phyloP scores from a whole-genome alignment of 306 rosid species.

The Sicyos baderoa region DNA sequence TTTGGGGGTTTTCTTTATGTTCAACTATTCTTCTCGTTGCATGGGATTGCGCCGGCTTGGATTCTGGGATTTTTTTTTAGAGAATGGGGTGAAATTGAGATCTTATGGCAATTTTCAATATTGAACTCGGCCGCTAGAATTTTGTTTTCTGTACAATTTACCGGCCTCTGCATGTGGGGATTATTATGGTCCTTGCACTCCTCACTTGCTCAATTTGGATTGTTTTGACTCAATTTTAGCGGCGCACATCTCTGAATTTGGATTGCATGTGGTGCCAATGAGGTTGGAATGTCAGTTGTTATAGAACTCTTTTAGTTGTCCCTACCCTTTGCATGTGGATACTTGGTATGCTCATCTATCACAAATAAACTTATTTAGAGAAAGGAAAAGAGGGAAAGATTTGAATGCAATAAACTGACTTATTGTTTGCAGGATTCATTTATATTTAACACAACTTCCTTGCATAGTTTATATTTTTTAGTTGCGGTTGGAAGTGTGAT shows the following conservation, averaged over 20 bases:
- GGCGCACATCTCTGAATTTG: not conserved
- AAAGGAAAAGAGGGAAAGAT: not conserved
- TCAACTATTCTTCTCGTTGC: not conserved
- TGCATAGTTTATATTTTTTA: too few relatives aligned
- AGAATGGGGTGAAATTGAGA: conserved; percentile 8
- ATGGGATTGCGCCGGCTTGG: not conserved
- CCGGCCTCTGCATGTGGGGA: conserved; percentile 10
- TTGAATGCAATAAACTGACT: not conserved
- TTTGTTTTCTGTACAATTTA: not conserved
- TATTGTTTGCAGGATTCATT: not conserved
- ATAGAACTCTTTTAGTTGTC: not conserved
- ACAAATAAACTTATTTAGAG: not conserved
- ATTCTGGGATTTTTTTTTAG: not conserved
- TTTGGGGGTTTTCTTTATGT: not conserved
- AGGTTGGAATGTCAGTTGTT: not conserved
- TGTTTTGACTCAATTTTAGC: not conserved
- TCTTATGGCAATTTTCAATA: not conserved
- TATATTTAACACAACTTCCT: not conserved
- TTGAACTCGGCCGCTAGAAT: not conserved
- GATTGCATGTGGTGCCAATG: not conserved
- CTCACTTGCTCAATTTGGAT: not conserved
- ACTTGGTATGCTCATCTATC: not conserved
- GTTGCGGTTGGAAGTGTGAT: too few relatives aligned
- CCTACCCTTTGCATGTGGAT: not conserved
- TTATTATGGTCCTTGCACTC: not conserved